Evolutionary conservation across 1,284 basidiomycete species (phyloP).

Genomic region (Leccinum insigne): DNA sequence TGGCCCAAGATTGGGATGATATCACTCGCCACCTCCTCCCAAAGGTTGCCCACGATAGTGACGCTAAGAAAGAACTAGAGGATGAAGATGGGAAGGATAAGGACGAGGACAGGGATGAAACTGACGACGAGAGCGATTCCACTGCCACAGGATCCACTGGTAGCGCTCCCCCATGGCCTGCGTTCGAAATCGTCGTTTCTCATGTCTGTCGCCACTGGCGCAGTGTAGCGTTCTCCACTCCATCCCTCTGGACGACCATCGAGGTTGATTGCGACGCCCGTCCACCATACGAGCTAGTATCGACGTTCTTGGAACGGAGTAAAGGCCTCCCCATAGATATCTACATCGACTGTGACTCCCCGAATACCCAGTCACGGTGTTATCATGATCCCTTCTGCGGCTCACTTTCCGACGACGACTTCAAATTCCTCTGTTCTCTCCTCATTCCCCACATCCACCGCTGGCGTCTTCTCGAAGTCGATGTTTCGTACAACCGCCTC

Average conservation of each 20-base stretch:
- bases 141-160: conserved; percentile 9
- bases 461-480: conserved; percentile 51
- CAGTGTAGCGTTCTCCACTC: conserved; percentile 28
- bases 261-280: conserved; percentile 4
- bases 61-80: not conserved
- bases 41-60: not conserved
- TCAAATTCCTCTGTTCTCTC: conserved; percentile 45
- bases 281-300: conserved; percentile 17
- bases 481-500: conserved; percentile 43
- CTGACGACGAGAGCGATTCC: conserved; percentile 7
- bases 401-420: conserved; percentile 27
- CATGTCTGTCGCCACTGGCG: conserved; percentile 33
- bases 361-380: conserved; percentile 1
- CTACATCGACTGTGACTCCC: conserved; percentile 16
- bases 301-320: conserved; percentile 22
- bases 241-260: conserved; percentile 31
- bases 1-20: conserved; percentile 1
- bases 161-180: not conserved
- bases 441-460: conserved; percentile 51
- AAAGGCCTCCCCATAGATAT: conserved; percentile 29
- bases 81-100: not conserved
- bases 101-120: not conserved
- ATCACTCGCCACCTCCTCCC: not conserved
- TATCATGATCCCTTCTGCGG: conserved; percentile 13
- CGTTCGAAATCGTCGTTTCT: conserved; percentile 24